Evolutionary conservation across 169 alveolate genomes (phyloP).

Genomic region (Plasmodium sp.): DNA sequence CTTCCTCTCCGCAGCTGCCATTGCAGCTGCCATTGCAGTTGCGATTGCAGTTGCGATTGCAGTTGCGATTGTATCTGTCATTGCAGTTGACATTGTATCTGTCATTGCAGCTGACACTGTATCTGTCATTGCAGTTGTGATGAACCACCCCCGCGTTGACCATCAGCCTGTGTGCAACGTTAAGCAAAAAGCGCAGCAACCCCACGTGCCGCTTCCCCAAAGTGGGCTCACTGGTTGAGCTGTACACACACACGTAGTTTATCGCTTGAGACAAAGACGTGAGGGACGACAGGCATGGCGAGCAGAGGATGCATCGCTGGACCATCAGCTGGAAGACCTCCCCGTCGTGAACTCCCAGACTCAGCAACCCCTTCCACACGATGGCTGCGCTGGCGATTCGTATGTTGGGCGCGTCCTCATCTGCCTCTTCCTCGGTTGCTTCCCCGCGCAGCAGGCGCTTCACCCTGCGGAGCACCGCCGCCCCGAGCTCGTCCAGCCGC

Average conservation of each 20-base stretch:
- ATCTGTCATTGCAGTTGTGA: not conserved
- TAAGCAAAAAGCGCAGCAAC: slow-evolving; percentile 15
- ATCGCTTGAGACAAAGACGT: slow-evolving; percentile 18
- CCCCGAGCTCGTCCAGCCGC: not conserved
- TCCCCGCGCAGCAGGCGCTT: not conserved
- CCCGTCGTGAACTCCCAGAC: not conserved
- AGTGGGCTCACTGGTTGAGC: not conserved
- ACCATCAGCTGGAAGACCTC: slow-evolving; percentile 2
- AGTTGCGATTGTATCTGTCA: too few species aligned
- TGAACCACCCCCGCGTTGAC: slow-evolving; percentile 2
- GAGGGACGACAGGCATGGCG: not conserved
- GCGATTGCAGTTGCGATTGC: not conserved
- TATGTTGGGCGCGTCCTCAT: not conserved
- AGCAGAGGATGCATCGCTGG: slow-evolving; percentile 4
- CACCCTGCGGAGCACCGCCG: not conserved
- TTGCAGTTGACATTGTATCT: not conserved
- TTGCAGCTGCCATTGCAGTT: too few species aligned
- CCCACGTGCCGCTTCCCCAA: not conserved
- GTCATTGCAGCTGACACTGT: too few species aligned
- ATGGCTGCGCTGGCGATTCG: not conserved
- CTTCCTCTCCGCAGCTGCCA: too few species aligned
- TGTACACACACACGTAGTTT: slow-evolving; percentile 11
- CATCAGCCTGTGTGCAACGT: slow-evolving; percentile 1
- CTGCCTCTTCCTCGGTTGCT: not conserved
- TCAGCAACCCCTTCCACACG: not conserved